These are phyloP conservation scores for Boletus subluridellus DNA, from an alignment of 1,284 basidiomycete genomes.

Conservation along the genomic window DNA sequence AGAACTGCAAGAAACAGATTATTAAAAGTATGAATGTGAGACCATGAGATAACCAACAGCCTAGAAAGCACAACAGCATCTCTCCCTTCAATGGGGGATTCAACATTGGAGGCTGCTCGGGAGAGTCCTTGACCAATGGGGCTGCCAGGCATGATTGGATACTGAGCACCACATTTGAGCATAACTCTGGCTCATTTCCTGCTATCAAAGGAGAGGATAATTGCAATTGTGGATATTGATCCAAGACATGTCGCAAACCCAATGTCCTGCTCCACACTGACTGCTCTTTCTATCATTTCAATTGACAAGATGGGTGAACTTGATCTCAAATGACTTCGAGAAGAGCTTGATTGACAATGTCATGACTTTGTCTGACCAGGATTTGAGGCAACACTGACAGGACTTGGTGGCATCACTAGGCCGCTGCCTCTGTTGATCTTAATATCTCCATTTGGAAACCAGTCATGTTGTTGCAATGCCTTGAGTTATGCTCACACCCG, in stretches of 20 bases:
- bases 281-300: constrained; percentile 32
- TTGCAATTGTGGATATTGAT: constrained; percentile 18
- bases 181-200: too few species aligned
- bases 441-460: constrained; percentile 31
- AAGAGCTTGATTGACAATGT: constrained; percentile 31
- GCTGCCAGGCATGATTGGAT: constrained; percentile 34
- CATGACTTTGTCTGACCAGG: constrained; percentile 40
- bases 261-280: constrained; percentile 20
- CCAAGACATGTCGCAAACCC: constrained; percentile 29
- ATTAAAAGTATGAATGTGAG: too few species aligned
- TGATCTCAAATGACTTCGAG: too few species aligned
- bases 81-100: not conserved
- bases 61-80: too few species aligned
- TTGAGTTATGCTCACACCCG: constrained; percentile 32
- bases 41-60: too few species aligned
- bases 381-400: constrained; percentile 64
- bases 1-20: too few species aligned
- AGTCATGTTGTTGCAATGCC: constrained; percentile 37
- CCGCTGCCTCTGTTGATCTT: too few species aligned
- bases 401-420: constrained; percentile 51
- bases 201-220: too few species aligned
- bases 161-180: constrained; percentile 24
- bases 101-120: constrained; percentile 20
- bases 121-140: constrained; percentile 41
- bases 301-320: constrained; percentile 33